Evolutionary conservation across 2,329 filamentous ascomycete genomes (phyloP).

Genomic region (Hirsutella rhossiliensis): DNA sequence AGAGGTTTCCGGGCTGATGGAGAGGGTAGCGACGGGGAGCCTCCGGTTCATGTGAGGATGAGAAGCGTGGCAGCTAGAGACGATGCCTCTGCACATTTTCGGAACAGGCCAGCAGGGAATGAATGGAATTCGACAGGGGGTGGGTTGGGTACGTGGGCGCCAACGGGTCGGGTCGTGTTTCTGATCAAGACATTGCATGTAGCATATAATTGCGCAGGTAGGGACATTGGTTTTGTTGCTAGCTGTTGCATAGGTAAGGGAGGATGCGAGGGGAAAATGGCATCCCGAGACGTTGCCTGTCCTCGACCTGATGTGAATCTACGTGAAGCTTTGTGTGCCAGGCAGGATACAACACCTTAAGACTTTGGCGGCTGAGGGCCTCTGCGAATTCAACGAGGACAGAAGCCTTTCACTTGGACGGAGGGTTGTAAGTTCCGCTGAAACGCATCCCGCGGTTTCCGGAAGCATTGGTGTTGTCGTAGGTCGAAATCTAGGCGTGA

Average conservation of each 20-base stretch:
- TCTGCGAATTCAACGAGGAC: too few relatives aligned
- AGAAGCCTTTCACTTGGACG: too few relatives aligned
- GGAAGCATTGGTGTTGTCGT: too few relatives aligned
- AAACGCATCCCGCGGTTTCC: too few relatives aligned
- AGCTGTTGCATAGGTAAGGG: neutral
- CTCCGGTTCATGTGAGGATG: conserved; percentile 31
- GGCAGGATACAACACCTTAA: too few relatives aligned
- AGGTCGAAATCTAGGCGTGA: neutral
- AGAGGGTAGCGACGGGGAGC: conserved; percentile 28
- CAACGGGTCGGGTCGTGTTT: conserved; percentile 3
- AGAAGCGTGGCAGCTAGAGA: neutral
- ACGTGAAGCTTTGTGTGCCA: too few relatives aligned
- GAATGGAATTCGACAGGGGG: too few relatives aligned
- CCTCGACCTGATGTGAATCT: too few relatives aligned
- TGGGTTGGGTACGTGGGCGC: neutral
- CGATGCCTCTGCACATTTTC: neutral
- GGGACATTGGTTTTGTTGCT: neutral
- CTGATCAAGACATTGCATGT: conserved; percentile 1
- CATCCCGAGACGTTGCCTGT: too few relatives aligned
- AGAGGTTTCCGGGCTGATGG: conserved; percentile 30
- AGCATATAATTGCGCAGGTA: conserved; percentile 3
- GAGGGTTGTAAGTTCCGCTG: too few relatives aligned
- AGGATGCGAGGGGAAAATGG: neutral
- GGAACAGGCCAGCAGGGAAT: too few relatives aligned
- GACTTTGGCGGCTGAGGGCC: too few relatives aligned